Base-by-base conservation (phyloP, 2,329 filamentous ascomycete species). In the Penicillium sumatraense region DNA sequence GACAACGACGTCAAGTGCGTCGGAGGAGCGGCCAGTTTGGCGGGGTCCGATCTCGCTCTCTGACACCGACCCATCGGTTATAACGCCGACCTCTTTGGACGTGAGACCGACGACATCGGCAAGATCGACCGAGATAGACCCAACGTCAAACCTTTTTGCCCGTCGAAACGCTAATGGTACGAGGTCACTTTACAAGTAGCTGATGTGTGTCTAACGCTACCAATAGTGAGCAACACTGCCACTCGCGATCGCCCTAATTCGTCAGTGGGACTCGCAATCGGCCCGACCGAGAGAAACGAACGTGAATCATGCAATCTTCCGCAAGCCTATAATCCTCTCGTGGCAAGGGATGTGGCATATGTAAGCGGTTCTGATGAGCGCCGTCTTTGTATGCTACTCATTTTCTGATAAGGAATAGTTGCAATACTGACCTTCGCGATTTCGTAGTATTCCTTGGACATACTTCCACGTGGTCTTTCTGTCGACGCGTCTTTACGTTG, bases 321-420 rank as follows among this genome's bases (percentile, higher is more conserved):
- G 5, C 18, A 48, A 21, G 45, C 29, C 4, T 48, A 35, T 23
- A 48, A 48, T 13, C 45, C 45, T n/a, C 45, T 48, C 5, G 45
- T 48, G 4, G 27, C 45, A 7, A 48, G 16, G 18, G 45, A 48
- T 13, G 45, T 48, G 45, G 29, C 45, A 7, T 48, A 48, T 36
- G 45, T 48, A 24, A 48, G 45, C n/a, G 45, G 45, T 11, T 48
- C 45, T 8, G 45, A 48, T 35, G 45, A 48, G 23, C 45, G 45
- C 23, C 45, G 45, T n/a, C 45, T 48, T n/a, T 35, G 45, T 48
- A 48, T 20, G 45, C 36, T 48, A 5, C n/a, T 9, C 5, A 9
- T 35, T 23, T 2, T 5, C 9, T 16, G n/a, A 9, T 9, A 20
- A 5, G 4, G 18, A 16, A n/a, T 33, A n/a, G 6, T 29, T 16